Base-by-base conservation (phyloP, 2,329 filamentous ascomycete genomes). In the Lomentospora prolificans region DNA sequence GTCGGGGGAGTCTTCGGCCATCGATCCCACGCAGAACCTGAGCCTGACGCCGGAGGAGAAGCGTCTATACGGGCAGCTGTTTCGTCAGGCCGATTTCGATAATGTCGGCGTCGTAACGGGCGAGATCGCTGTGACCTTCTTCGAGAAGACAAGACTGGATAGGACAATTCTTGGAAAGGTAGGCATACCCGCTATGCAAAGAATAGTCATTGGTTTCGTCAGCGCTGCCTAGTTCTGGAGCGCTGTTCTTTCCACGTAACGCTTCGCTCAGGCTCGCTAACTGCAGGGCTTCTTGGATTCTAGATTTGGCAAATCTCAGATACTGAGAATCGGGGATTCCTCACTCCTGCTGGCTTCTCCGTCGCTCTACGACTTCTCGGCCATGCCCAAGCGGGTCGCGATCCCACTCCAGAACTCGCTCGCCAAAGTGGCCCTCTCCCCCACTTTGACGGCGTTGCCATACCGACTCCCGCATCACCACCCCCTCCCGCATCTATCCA, bases 241-340 rank as follows among this genome's bases (percentile, higher is more conserved):
- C n/a, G 44, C 19, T 2, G 19, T 22, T 25, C 3, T 25, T 27
- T 30, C n/a, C 9, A 19, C 8, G 48, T 10, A 51, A 51, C 24
- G 44, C 24, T 19, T 25, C 14, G 25, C 25, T 12, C 50, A n/a
- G 22, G 12, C 10, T 51, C 14, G 46, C 28, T 50, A 30, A 55
- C 48, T 46, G 58, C 51, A 57, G 52, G 17, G 12, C 54, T 55
- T 50, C 58, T 36, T 41, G 24, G 55, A 19, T 53, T 31, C 24
- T 70, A 96, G 88, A 97, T 99, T 79, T 99, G 94, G 94, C 92
- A 97, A 74, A 94, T 99, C 69, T 92, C 94, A 63, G 94, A 99
- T 74, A 90, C 83, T 62, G 92, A 97, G 75, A 99, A 99, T 75
- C 84, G 91, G 61, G 94, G 94, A 54, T 87, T 97, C 62, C 77